These are phyloP conservation scores for Diutina sp. DNA, from an alignment of 1,139 yeast genomes.

Conservation along the genomic window DNA sequence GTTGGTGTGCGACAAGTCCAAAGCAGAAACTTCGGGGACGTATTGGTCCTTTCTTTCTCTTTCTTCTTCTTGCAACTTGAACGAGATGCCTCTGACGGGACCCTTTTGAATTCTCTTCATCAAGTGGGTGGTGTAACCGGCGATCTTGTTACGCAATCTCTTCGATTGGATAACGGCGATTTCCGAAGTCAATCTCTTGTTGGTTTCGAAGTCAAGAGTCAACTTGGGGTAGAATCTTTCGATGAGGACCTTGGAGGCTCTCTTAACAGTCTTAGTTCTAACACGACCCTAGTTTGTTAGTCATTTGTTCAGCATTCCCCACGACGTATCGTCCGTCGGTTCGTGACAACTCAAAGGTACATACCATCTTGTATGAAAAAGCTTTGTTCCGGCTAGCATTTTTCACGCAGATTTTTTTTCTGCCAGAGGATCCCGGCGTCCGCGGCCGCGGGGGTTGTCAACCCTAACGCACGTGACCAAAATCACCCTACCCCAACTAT, in stretches of 20 bases:
- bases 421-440: not conserved
- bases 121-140: slow-evolving; percentile 99
- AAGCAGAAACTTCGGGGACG: slow-evolving; percentile 99
- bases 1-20: slow-evolving; percentile 84
- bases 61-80: slow-evolving; percentile 99
- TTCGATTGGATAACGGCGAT: slow-evolving; percentile 98
- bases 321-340: not conserved
- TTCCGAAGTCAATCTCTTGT: slow-evolving; percentile 98
- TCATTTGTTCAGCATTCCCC: not conserved
- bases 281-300: slow-evolving; percentile 71
- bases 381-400: not conserved
- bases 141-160: slow-evolving; percentile 99
- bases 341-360: not conserved
- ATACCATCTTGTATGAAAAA: not conserved
- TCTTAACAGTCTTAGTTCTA: slow-evolving; percentile 99
- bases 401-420: not conserved
- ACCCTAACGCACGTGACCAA: slow-evolving; percentile 2
- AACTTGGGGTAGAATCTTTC: slow-evolving; percentile 99
- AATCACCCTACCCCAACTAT: not conserved
- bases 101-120: slow-evolving; percentile 99
- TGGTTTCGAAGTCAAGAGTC: slow-evolving; percentile 98
- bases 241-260: slow-evolving; percentile 99
- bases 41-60: slow-evolving; percentile 99
- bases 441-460: not conserved
- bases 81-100: slow-evolving; percentile 99